phyloP scores from a whole-genome alignment of 2,329 filamentous ascomycete genomes.

The Cordyceps tenuipes region DNA sequence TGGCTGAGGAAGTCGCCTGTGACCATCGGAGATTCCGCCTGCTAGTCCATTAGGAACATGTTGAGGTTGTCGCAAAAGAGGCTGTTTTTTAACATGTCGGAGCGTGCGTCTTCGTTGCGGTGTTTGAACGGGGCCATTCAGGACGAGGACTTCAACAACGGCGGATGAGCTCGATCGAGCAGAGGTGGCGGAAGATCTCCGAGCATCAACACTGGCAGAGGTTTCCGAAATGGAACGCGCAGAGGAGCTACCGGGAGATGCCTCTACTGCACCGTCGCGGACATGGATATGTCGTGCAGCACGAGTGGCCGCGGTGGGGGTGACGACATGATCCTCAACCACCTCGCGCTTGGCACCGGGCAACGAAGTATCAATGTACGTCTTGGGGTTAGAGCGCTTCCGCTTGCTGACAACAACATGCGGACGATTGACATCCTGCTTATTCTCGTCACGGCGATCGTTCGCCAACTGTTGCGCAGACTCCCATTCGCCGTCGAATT shows the following conservation, averaged over 20 bases:
- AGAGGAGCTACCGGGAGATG: constrained; percentile 25
- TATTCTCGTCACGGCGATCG: constrained; percentile 28
- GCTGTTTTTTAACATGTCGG: constrained; percentile 52
- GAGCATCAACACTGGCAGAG: constrained; percentile 34
- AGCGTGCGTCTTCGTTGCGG: constrained; percentile 44
- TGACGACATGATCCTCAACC: constrained; percentile 38
- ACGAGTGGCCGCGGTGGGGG: constrained; percentile 42
- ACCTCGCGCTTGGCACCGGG: constrained; percentile 28
- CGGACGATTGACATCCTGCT: constrained; percentile 47
- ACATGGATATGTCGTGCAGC: constrained; percentile 40
- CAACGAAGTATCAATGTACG: constrained; percentile 15
- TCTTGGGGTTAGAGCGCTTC: constrained; percentile 25
- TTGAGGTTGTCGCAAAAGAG: constrained; percentile 30
- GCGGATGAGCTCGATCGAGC: constrained; percentile 47
- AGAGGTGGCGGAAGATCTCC: constrained; percentile 46
- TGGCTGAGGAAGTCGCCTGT: constrained; percentile 7
- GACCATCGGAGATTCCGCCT: neutral
- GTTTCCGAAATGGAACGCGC: constrained; percentile 31
- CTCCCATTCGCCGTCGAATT: constrained; percentile 52
- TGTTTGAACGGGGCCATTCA: constrained; percentile 38
- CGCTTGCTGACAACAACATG: constrained; percentile 48
- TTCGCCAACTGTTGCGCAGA: constrained; percentile 17
- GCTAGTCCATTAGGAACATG: constrained; percentile 1
- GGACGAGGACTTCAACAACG: constrained; percentile 48
- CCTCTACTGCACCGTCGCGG: constrained; percentile 32